These are phyloP conservation scores for Petunia secreta DNA, from an alignment of 257 asterid species.

Conservation along the genomic window DNA sequence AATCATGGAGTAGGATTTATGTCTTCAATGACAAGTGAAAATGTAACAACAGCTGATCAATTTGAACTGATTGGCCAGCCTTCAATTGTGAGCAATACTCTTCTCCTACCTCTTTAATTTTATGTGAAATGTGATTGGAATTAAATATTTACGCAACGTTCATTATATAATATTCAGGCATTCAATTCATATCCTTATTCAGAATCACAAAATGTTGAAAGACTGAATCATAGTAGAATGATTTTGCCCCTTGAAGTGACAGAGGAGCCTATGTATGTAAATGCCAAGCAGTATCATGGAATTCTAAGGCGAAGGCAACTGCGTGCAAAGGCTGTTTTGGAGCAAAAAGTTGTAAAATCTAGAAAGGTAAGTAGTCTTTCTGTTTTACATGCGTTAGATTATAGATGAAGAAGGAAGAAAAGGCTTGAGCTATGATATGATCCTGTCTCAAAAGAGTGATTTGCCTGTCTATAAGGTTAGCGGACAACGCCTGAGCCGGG, in stretches of 20 bases:
- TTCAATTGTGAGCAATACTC: conserved; percentile 17
- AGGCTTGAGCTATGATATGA: too few species aligned
- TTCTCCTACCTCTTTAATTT: background rate
- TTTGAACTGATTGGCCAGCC: conserved; percentile 7
- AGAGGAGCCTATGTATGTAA: conserved; percentile 86
- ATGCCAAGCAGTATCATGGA: conserved; percentile 84
- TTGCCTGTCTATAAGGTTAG: too few species aligned
- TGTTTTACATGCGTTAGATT: background rate
- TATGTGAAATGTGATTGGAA: background rate
- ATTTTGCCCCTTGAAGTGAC: conserved; percentile 76
- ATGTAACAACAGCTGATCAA: background rate
- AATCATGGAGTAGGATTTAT: background rate
- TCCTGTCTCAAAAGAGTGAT: too few species aligned
- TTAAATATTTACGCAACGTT: background rate
- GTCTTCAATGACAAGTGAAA: conserved; percentile 7
- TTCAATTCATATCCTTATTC: conserved; percentile 13
- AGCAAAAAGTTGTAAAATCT: conserved; percentile 57
- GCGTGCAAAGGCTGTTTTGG: conserved; percentile 81
- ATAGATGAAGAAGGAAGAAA: too few species aligned
- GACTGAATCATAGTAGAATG: conserved; percentile 60
- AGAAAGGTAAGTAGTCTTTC: conserved; percentile 53
- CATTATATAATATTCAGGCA: conserved; percentile 1
- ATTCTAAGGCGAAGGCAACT: conserved; percentile 74
- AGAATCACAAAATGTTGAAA: conserved; percentile 4
- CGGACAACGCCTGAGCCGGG: too few species aligned